Evolutionary conservation across 2,329 filamentous ascomycete species (phyloP).

Genomic region (Cordyceps pruinosa): DNA sequence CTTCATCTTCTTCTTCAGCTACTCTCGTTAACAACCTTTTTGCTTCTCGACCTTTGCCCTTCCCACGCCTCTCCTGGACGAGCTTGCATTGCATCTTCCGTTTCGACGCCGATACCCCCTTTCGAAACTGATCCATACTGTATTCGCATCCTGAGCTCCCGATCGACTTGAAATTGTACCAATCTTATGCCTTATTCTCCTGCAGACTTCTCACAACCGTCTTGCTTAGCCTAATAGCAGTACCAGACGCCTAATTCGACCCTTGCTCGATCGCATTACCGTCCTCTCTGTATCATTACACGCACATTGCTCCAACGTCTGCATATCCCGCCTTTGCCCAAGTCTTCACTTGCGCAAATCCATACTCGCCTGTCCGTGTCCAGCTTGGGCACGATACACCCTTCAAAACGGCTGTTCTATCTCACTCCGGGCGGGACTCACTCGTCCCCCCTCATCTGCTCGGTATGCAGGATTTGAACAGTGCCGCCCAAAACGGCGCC

Average conservation of each 20-base stretch:
- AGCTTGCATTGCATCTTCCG: not conserved
- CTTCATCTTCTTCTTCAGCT: not conserved
- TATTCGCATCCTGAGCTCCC: not conserved
- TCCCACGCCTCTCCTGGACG: constrained; percentile 8
- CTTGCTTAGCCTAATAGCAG: not conserved
- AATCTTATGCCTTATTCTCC: not conserved
- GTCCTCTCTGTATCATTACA: not conserved
- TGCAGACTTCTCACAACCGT: not conserved
- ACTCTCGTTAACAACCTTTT: constrained; percentile 11
- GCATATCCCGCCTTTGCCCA: not conserved
- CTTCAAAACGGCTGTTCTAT: constrained; percentile 76
- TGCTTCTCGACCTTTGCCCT: not conserved
- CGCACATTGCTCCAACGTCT: not conserved
- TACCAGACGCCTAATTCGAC: not conserved
- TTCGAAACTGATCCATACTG: constrained; percentile 7
- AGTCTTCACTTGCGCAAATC: not conserved
- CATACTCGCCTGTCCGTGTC: constrained; percentile 33
- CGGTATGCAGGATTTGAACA: constrained; percentile 80
- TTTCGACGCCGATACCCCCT: constrained; percentile 10
- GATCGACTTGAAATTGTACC: constrained; percentile 3
- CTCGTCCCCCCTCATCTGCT: constrained; percentile 81
- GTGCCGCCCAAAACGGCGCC: constrained; percentile 42
- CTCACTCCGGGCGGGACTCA: constrained; percentile 71
- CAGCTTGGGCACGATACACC: constrained; percentile 48
- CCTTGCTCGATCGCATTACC: not conserved